Percentiles rank a stretch among this genome's conserved stretches.
phyloP scores from a whole-genome alignment of 306 rosid genomes.

The Oxytropis ochrocephala region DNA sequence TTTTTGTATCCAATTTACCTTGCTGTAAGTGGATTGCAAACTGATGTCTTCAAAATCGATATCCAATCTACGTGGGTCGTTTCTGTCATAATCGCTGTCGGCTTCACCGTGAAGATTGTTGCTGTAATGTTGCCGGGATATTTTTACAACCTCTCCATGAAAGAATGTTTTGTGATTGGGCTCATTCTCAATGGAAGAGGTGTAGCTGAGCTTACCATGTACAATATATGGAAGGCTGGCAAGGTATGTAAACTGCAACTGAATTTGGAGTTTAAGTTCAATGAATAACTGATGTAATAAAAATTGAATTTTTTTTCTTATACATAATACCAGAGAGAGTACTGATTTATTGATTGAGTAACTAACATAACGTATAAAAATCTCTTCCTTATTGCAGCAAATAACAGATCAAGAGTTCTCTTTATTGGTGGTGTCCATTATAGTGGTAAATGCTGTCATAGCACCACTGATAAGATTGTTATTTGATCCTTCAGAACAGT shows the following conservation, averaged over 20 bases:
- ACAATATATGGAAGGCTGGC: slow-evolving; percentile 36
- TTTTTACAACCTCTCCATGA: slow-evolving; percentile 16
- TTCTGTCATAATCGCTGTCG: slow-evolving; percentile 7
- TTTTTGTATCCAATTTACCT: slow-evolving; percentile 54
- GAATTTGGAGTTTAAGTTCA: background rate
- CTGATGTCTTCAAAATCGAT: slow-evolving; percentile 35
- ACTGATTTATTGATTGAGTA: background rate
- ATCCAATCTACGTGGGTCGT: slow-evolving; percentile 11
- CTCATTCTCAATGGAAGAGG: slow-evolving; percentile 62
- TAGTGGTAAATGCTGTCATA: slow-evolving; percentile 35
- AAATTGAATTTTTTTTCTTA: too few relatives aligned
- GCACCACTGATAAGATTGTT: slow-evolving; percentile 40
- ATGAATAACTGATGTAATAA: too few relatives aligned
- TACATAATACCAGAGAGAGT: too few relatives aligned
- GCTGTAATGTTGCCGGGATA: slow-evolving; percentile 47
- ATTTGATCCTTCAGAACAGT: slow-evolving; percentile 45
- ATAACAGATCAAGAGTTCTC: slow-evolving; percentile 41
- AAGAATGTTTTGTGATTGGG: slow-evolving; percentile 46
- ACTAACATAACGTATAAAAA: background rate
- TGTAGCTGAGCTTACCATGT: slow-evolving; percentile 39
- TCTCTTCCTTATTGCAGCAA: slow-evolving; percentile 23
- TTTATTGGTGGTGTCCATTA: slow-evolving; percentile 29
- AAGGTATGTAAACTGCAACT: slow-evolving; percentile 27
- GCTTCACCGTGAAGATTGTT: slow-evolving; percentile 33
- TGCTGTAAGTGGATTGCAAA: slow-evolving; percentile 46